phyloP scores from a whole-genome alignment of 257 asterid genomes.

The Solanum medicagineum region DNA sequence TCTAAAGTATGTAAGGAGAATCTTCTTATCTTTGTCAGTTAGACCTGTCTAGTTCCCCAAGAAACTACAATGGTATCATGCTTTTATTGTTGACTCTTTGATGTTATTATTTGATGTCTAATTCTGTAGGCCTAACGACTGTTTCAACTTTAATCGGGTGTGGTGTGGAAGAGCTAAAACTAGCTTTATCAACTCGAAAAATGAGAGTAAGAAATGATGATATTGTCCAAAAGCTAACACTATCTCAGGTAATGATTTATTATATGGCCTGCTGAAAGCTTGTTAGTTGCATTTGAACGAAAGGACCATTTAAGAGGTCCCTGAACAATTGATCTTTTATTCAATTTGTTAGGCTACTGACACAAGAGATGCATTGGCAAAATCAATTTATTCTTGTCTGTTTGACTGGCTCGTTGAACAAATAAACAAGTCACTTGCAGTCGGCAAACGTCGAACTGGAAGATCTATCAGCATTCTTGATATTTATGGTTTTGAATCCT shows the following conservation, averaged over 20 bases:
- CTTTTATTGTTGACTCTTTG: neutral
- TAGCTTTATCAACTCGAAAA: conserved; percentile 83
- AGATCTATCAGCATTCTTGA: conserved; percentile 96
- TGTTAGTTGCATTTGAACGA: neutral
- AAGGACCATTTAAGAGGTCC: neutral
- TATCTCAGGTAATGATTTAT: conserved; percentile 47
- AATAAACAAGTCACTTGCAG: conserved; percentile 84
- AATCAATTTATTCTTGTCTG: conserved; percentile 85
- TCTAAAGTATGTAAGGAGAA: neutral
- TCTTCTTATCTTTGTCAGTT: neutral
- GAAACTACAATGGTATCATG: neutral
- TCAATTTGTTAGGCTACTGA: conserved; percentile 69
- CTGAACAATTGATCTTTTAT: neutral
- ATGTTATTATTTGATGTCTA: conserved; percentile 1
- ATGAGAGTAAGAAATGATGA: conserved; percentile 83
- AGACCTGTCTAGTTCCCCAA: neutral
- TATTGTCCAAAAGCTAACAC: conserved; percentile 71
- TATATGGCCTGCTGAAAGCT: neutral
- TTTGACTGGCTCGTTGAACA: conserved; percentile 98
- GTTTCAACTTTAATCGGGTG: conserved; percentile 79
- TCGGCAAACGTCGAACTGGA: conserved; percentile 92
- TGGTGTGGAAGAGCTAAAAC: conserved; percentile 51
- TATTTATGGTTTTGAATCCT: conserved; percentile 97
- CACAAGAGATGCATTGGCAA: conserved; percentile 90
- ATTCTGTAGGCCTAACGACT: conserved; percentile 53